Evolutionary conservation across 495 filamentous ascomycete species (phyloP), one percentile per base, ranked within the genome.

Genomic region (Xylaria grammica): DNA sequence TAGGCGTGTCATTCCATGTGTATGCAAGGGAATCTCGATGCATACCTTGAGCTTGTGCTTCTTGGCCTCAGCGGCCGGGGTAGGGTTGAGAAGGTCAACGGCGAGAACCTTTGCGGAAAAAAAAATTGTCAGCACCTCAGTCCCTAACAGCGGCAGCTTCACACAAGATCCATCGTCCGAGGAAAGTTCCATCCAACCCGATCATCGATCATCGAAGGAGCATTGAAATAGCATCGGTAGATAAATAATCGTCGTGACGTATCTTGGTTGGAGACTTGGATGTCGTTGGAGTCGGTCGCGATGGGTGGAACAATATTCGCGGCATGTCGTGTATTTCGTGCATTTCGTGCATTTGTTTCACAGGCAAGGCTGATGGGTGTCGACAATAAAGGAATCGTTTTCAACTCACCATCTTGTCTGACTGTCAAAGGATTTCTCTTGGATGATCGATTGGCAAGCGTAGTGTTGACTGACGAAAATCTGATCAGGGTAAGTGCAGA

Each of bases 21-120:
- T 5, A 0, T 13, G 26, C 19, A 36, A 34, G 22, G 9, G 46
- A 20, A 34, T 38, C 7, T 51, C 10, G 42, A 63, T 64, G 44
- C 83, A 75, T 90, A 97, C 94, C 94, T 99, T 99, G 72, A 99
- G 90, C 91, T 99, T 99, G 89, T 99, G 95, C 88, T 97, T 97
- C 81, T 92, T 89, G 68, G 91, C 93, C 89, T 99, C 95, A 75
- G 93, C 87, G 77, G 91, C 91, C 77, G 95, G 93, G 75, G 88
- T 90, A 73, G 95, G 95, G 89, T 99, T 97, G 81, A 99, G 91
- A 72, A 99, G 94, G 89, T 99, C 95, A 86, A 97, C 90, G 81
- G 95, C 94, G 88, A 99, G 93, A 94, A 97, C 93, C 95, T 99
- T 77, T 63, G n/a, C 62, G 62, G 24, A 67, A 62, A 60, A 65